Evolutionary conservation across 371 early-diverging fungal species (phyloP).

Genomic region (Syncephalastrum sp.): DNA sequence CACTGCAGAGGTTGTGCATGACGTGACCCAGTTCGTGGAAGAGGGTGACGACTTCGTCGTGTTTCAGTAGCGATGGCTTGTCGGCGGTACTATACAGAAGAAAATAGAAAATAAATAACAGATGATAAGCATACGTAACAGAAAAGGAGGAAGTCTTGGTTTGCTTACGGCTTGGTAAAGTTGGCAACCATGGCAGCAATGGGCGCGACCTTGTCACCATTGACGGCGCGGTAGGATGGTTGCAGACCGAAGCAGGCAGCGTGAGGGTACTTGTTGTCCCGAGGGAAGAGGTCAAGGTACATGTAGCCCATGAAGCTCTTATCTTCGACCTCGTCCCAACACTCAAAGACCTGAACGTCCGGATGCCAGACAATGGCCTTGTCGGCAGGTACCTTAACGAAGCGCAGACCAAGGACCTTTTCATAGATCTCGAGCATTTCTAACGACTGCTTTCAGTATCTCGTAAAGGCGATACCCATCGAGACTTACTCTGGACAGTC

Average conservation of each 20-base stretch:
- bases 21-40: constrained; percentile 86
- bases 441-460: constrained; percentile 5
- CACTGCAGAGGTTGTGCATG: constrained; percentile 78
- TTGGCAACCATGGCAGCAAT: constrained; percentile 84
- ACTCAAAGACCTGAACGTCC: constrained; percentile 70
- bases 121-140: background rate
- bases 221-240: constrained; percentile 50
- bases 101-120: background rate
- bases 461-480: background rate
- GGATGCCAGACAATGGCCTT: constrained; percentile 65
- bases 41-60: constrained; percentile 77
- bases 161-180: constrained; percentile 70
- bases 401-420: constrained; percentile 62
- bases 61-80: constrained; percentile 79
- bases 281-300: constrained; percentile 78
- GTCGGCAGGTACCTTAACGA: constrained; percentile 56
- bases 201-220: constrained; percentile 60
- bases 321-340: constrained; percentile 59
- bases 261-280: constrained; percentile 74
- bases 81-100: constrained; percentile 48
- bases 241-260: constrained; percentile 76
- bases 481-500: constrained; percentile 38
- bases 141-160: too few species aligned
- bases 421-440: constrained; percentile 76
- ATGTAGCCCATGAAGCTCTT: constrained; percentile 71